phyloP scores from a whole-genome alignment of 2,329 filamentous ascomycete species.

The Macrophomina pseudophaseolina region DNA sequence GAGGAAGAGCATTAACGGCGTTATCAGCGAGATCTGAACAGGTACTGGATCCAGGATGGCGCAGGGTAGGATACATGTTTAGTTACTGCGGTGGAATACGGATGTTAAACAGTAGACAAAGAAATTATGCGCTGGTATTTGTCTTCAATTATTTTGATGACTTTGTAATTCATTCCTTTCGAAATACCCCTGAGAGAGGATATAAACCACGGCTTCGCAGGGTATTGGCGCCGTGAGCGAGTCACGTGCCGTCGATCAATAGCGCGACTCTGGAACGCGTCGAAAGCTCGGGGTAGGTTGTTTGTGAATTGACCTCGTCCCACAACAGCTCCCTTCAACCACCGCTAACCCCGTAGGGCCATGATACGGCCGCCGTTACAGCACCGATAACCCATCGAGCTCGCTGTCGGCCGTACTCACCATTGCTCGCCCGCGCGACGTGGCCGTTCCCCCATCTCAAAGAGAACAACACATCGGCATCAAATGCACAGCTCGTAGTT shows the following conservation, averaged over 20 bases:
- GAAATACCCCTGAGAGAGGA: too few species aligned
- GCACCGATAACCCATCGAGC: constrained; percentile 1
- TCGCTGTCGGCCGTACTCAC: not conserved
- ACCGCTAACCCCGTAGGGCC: constrained; percentile 1
- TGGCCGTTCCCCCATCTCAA: not conserved
- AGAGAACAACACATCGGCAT: constrained; percentile 8
- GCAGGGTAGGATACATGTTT: not conserved
- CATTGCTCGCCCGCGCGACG: not conserved
- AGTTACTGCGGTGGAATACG: not conserved
- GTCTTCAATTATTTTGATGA: not conserved
- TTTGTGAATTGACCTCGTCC: constrained; percentile 18
- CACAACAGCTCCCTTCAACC: constrained; percentile 16
- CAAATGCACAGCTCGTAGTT: constrained; percentile 25
- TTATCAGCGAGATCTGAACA: constrained; percentile 3
- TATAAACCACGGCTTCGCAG: too few species aligned
- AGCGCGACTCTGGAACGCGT: constrained; percentile 3
- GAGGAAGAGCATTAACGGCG: constrained; percentile 11
- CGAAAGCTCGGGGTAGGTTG: constrained; percentile 19
- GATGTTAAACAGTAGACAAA: not conserved
- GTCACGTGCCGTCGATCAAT: constrained; percentile 15
- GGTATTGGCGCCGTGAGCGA: too few species aligned
- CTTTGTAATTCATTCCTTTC: too few species aligned
- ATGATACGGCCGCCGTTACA: constrained; percentile 11
- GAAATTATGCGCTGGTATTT: not conserved
- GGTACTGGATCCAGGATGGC: constrained; percentile 6